phyloP scores from a whole-genome alignment of 2,329 filamentous ascomycete species.

The Didymellaceae sp. region DNA sequence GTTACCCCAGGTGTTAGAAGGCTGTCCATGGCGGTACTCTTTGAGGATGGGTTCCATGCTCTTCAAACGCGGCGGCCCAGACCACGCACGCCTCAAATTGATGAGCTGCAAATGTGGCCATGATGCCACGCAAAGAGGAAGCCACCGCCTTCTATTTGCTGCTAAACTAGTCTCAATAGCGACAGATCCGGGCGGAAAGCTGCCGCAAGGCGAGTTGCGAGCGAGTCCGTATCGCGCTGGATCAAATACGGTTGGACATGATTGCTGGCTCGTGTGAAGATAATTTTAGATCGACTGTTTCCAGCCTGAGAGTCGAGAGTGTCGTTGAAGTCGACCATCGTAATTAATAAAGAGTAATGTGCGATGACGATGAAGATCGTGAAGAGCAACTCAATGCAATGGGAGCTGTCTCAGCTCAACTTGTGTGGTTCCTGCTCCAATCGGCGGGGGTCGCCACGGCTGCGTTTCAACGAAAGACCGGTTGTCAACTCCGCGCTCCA shows the following conservation, averaged over 20 bases:
- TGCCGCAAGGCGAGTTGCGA: constrained; percentile 17
- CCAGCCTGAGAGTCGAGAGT: constrained; percentile 8
- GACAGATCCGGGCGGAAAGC: constrained; percentile 10
- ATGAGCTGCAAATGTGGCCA: constrained; percentile 11
- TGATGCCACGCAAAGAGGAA: constrained; percentile 16
- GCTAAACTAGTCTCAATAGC: constrained; percentile 10
- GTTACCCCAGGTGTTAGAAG: not conserved
- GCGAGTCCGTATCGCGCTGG: constrained; percentile 7
- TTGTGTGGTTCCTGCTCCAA: constrained; percentile 5
- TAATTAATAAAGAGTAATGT: constrained; percentile 3
- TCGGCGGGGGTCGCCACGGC: constrained; percentile 14
- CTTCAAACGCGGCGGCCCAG: constrained; percentile 6
- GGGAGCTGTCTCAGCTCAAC: constrained; percentile 6
- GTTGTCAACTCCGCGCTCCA: constrained; percentile 19
- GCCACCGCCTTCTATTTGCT: constrained; percentile 10
- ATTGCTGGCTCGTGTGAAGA: constrained; percentile 9
- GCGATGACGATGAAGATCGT: constrained; percentile 1
- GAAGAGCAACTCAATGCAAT: constrained; percentile 4
- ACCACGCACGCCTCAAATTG: constrained; percentile 13
- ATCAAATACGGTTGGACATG: constrained; percentile 17
- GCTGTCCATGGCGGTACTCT: not conserved
- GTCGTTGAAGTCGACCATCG: constrained; percentile 11
- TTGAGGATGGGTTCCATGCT: constrained; percentile 13
- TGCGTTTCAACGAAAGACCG: constrained; percentile 24
- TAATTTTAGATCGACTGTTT: constrained; percentile 18